Evolutionary conservation across 2,329 filamentous ascomycete species (phyloP), one percentile per base, ranked within the genome.

Genomic region (Aspergillus ruber): DNA sequence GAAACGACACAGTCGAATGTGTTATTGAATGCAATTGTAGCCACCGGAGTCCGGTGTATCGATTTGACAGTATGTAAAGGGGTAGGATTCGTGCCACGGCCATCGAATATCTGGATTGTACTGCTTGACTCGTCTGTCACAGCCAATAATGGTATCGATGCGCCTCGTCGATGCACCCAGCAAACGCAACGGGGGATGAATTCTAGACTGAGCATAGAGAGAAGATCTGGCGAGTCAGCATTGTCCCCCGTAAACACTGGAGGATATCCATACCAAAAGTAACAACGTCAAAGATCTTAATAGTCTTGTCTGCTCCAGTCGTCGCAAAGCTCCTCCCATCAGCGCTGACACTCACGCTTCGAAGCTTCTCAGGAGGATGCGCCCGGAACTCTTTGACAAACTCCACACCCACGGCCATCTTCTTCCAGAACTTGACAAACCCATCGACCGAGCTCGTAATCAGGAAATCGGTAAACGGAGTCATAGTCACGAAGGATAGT

Each of bases 391-490:
- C 90, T 72, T 98, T 98, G 45, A 97, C 91, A 63, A 98, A 98
- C 71, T 98, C 94, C 49, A 98, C 87, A 1, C 88, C 88, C 29
- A 88, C 84, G 1, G 82, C 84, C 54, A 87, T 81, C 73, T 98
- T 98, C 74, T 98, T 98, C 93, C 93, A 98, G 68, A 98, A 98
- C 69, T 98, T 98, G 58, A 97, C 91, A 0, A 91, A 86, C n/a
- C 94, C 94, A 64, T 98, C 93, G 39, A 88, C 74, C 0, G 93
- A 97, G 51, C 87, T 88, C 1, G 93, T 98, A 53, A 98, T 93
- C 33, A 98, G 76, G 64, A 98, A 98, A 58, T 97, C 93, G 50
- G 91, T 96, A 50, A 85, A 75, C 1, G 90, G 90, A 1, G 94
- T 95, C 66, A 95, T 84, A 10, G 85, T 94, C 53, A 88, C 81